phyloP scores from a whole-genome alignment of 2,329 filamentous ascomycete species.

The Didymella glomerata region DNA sequence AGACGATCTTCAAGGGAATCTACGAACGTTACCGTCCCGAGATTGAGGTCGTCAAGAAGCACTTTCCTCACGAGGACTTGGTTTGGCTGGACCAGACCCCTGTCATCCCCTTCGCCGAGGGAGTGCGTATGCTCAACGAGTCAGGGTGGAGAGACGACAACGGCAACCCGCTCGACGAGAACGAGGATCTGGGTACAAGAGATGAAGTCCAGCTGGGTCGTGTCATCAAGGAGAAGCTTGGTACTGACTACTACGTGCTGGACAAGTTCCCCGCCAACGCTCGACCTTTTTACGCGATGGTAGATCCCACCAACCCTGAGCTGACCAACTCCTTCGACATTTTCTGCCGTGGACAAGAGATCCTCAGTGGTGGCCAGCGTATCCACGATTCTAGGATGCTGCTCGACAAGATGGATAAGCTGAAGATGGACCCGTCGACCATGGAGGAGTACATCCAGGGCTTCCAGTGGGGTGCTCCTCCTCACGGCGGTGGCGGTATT shows the following conservation, averaged over 20 bases:
- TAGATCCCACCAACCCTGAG: constrained; percentile 73
- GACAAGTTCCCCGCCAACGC: constrained; percentile 90
- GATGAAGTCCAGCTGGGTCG: constrained; percentile 88
- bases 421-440: constrained; percentile 77
- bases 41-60: constrained; percentile 79
- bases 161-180: constrained; percentile 72
- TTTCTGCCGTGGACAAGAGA: constrained; percentile 91
- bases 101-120: constrained; percentile 80
- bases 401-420: constrained; percentile 77
- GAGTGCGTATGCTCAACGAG: constrained; percentile 79
- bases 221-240: constrained; percentile 84
- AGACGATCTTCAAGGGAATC: constrained; percentile 76
- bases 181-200: constrained; percentile 83
- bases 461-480: constrained; percentile 87
- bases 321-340: constrained; percentile 95
- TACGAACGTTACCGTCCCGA: constrained; percentile 75
- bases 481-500: constrained; percentile 89
- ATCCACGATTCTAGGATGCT: constrained; percentile 82
- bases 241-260: constrained; percentile 91
- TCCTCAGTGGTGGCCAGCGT: constrained; percentile 90
- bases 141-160: constrained; percentile 81
- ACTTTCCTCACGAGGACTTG: constrained; percentile 86
- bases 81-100: constrained; percentile 88
- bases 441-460: constrained; percentile 92
- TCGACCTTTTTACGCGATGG: constrained; percentile 91